Percentiles rank a stretch among this genome's conserved stretches.
Evolutionary conservation across 257 asterid species (phyloP).

Genomic region (Capsicum pubescens): DNA sequence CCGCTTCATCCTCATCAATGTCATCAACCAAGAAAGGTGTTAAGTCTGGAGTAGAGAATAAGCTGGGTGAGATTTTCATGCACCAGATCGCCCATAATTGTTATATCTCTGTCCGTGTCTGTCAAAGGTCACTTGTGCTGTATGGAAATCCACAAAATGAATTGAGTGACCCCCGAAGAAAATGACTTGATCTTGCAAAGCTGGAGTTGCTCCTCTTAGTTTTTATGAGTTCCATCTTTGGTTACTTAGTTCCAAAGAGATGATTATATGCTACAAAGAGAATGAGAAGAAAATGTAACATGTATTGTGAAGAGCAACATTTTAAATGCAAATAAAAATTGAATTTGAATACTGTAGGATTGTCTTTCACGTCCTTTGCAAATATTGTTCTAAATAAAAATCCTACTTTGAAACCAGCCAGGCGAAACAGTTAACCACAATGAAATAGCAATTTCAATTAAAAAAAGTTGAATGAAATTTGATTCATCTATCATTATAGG

Average conservation of each 20-base stretch:
- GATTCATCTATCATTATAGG: too few species aligned
- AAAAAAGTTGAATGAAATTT: too few species aligned
- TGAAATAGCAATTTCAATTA: too few species aligned
- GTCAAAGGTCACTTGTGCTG: not conserved
- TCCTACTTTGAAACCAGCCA: not conserved
- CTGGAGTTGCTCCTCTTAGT: slow-evolving; percentile 40
- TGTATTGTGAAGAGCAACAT: not conserved
- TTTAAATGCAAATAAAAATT: not conserved
- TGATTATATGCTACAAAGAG: slow-evolving; percentile 4
- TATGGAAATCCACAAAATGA: slow-evolving; percentile 25
- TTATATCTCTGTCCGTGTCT: not conserved
- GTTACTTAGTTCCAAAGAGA: not conserved
- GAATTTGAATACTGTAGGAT: not conserved
- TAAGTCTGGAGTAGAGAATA: too few species aligned
- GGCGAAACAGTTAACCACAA: too few species aligned
- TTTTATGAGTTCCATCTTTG: slow-evolving; percentile 33
- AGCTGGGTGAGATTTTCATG: too few species aligned
- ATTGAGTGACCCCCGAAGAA: slow-evolving; percentile 39
- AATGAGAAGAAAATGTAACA: slow-evolving; percentile 23
- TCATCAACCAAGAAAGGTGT: too few species aligned
- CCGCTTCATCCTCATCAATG: too few species aligned
- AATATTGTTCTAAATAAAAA: slow-evolving; percentile 11
- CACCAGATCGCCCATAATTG: not conserved
- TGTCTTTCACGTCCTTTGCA: not conserved
- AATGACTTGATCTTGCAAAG: slow-evolving; percentile 42